Evolutionary conservation across 2,329 filamentous ascomycete genomes (phyloP).

Genomic region (Cladosporium oxysporum): DNA sequence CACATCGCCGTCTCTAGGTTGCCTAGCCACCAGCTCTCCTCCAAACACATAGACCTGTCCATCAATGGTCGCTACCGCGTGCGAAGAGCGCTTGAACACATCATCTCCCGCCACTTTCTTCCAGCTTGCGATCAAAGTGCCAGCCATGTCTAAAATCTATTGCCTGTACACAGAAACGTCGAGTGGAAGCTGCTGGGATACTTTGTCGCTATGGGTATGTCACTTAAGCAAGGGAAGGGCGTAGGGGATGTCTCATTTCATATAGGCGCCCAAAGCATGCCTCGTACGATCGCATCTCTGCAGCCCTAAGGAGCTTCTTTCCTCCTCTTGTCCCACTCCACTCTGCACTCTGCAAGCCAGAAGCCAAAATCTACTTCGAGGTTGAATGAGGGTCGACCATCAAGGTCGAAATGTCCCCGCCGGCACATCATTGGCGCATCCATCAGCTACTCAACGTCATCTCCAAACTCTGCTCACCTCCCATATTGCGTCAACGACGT

Average conservation of each 20-base stretch:
- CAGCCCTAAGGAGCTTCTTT: not conserved
- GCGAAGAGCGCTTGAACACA: constrained; percentile 69
- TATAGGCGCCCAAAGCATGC: too few species aligned
- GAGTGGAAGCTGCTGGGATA: not conserved
- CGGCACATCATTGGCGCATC: not conserved
- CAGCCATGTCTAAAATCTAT: not conserved
- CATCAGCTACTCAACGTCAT: not conserved
- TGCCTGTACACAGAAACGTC: not conserved
- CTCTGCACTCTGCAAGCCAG: not conserved
- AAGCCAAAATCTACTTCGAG: not conserved
- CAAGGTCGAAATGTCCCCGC: not conserved
- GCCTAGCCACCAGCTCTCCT: constrained; percentile 66
- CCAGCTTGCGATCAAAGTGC: constrained; percentile 38
- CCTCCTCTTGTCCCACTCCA: not conserved
- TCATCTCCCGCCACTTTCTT: constrained; percentile 38
- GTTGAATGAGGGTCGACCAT: not conserved
- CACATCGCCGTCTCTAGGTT: constrained; percentile 72
- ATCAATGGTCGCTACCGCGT: constrained; percentile 56
- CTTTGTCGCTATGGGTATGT: not conserved
- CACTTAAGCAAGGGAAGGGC: not conserved
- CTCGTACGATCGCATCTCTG: not conserved
- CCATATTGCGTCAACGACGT: not conserved
- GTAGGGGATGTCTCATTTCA: not conserved
- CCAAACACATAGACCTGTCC: constrained; percentile 71
- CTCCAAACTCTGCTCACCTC: not conserved